phyloP scores from a whole-genome alignment of 345 rosid genomes.

The Chamaenerion angustifolium region DNA sequence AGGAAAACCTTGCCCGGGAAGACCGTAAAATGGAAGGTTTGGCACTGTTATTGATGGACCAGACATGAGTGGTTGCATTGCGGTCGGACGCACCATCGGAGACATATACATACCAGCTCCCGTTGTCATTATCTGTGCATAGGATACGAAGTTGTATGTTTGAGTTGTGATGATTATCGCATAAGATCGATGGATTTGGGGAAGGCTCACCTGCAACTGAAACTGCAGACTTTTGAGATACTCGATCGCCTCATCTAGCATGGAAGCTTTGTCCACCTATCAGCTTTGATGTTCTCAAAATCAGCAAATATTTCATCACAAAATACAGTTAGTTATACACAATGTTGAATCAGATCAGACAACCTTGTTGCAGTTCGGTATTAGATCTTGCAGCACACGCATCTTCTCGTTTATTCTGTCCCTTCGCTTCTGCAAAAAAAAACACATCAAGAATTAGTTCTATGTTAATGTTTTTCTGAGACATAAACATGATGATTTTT shows the following conservation, averaged over 20 bases:
- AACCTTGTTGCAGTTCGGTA: slow-evolving; percentile 90
- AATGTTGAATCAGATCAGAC: not conserved
- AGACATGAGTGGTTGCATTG: slow-evolving; percentile 40
- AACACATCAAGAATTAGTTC: not conserved
- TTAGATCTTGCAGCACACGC: slow-evolving; percentile 88
- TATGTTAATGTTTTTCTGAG: not conserved
- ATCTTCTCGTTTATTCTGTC: slow-evolving; percentile 92
- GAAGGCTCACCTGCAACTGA: slow-evolving; percentile 62
- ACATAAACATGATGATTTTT: not conserved
- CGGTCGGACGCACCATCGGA: slow-evolving; percentile 56
- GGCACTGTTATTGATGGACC: slow-evolving; percentile 24
- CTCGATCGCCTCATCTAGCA: slow-evolving; percentile 94
- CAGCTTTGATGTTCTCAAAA: slow-evolving; percentile 38
- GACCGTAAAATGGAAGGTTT: slow-evolving; percentile 30
- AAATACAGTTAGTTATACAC: too few relatives aligned
- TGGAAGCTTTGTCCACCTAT: slow-evolving; percentile 95
- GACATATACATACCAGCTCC: slow-evolving; percentile 66
- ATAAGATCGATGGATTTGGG: too few relatives aligned
- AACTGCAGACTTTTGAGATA: slow-evolving; percentile 80
- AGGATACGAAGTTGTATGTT: not conserved
- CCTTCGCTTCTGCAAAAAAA: slow-evolving; percentile 55
- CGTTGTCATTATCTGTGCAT: slow-evolving; percentile 70
- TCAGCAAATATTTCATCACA: not conserved
- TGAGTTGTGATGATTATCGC: too few relatives aligned
- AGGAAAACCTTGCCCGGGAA: slow-evolving; percentile 37